phyloP scores from a whole-genome alignment of 768 basidiomycete genomes.

The Tulasnella sp. region DNA sequence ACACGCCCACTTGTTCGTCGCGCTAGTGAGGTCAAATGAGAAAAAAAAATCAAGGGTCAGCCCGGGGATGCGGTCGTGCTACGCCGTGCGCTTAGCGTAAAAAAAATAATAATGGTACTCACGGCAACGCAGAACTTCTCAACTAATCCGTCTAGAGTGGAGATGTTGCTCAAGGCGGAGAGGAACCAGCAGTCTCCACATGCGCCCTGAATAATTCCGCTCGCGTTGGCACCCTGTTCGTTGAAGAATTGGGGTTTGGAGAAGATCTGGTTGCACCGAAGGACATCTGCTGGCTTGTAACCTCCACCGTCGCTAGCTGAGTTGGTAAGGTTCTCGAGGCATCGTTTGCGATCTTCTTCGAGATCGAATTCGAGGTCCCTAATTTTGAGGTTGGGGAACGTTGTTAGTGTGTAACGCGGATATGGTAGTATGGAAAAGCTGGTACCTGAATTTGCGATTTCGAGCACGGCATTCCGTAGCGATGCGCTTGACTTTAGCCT shows the following conservation, averaged over 20 bases:
- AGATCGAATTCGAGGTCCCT: slow-evolving; percentile 58
- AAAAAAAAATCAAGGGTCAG: background rate
- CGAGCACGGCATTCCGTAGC: slow-evolving; percentile 45
- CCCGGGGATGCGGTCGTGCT: background rate
- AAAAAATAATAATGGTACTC: slow-evolving; percentile 27
- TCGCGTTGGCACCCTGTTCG: slow-evolving; percentile 39
- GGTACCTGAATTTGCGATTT: slow-evolving; percentile 51
- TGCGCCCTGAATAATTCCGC: slow-evolving; percentile 48
- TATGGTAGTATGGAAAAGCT: slow-evolving; percentile 18
- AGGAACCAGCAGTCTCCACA: slow-evolving; percentile 57
- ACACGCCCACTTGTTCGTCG: slow-evolving; percentile 52
- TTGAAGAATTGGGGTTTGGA: slow-evolving; percentile 50
- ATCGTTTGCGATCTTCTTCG: slow-evolving; percentile 41
- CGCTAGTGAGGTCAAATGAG: slow-evolving; percentile 35
- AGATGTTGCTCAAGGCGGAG: slow-evolving; percentile 49
- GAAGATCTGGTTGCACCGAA: slow-evolving; percentile 51
- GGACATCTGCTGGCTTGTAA: slow-evolving; percentile 42
- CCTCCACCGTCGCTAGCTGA: slow-evolving; percentile 11
- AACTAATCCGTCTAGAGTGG: slow-evolving; percentile 44
- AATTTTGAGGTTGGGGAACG: background rate
- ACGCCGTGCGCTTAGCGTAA: background rate
- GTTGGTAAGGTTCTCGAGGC: slow-evolving; percentile 42
- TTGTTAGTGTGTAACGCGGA: background rate
- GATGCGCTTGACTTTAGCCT: slow-evolving; percentile 45
- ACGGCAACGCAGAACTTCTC: slow-evolving; percentile 53